Percentiles rank a stretch among this genome's conserved stretches.
phyloP scores from a whole-genome alignment of 2,329 filamentous ascomycete species.

The Aspergillus neotritici region DNA sequence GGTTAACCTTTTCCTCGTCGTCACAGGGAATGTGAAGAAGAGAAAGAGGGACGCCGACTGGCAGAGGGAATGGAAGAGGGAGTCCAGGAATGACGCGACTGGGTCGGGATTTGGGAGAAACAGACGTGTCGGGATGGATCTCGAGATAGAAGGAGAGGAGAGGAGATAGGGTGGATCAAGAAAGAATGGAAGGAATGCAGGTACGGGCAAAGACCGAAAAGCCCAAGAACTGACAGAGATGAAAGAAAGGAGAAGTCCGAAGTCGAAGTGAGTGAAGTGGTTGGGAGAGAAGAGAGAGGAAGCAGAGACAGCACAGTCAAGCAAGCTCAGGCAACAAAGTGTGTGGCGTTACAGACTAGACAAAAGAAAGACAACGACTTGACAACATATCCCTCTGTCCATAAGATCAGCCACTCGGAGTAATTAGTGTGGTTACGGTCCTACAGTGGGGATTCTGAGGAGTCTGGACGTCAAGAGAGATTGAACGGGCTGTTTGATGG shows the following conservation, averaged over 20 bases:
- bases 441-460: no score
- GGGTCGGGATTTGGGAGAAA: no score
- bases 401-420: no score
- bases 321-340: no score
- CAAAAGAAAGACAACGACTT: no score
- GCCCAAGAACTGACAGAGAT: neutral
- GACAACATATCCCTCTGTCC: no score
- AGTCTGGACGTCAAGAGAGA: neutral
- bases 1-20: no score
- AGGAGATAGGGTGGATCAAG: neutral
- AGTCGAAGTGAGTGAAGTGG: neutral
- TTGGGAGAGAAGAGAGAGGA: neutral
- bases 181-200: constrained; percentile 1
- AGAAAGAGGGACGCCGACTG: no score
- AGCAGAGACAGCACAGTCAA: constrained; percentile 1
- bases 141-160: neutral
- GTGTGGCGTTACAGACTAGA: neutral
- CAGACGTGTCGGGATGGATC: neutral
- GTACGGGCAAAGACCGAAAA: neutral
- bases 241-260: neutral
- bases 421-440: no score
- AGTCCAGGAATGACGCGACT: neutral
- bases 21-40: no score
- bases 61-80: neutral
- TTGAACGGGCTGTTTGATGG: no score